A percentile compares a stretch with the other conserved stretches of the same genome.
phyloP scores from a whole-genome alignment of 2,329 filamentous ascomycete genomes.

The Botrytis byssoidea region DNA sequence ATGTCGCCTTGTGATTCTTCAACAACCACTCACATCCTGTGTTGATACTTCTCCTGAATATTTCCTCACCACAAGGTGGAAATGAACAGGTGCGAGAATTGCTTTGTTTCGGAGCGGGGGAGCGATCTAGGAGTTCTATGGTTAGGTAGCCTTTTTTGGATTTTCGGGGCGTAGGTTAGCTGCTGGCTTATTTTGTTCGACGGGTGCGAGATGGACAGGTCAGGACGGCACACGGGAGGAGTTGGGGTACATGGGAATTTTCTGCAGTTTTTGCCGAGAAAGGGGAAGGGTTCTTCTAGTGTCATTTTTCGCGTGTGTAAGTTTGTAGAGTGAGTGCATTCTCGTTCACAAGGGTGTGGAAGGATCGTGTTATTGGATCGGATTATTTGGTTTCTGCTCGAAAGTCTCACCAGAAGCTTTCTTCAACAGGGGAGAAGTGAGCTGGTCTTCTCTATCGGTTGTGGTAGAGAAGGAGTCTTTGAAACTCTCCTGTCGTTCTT shows the following conservation, averaged over 20 bases:
- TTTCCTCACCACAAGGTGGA: too few relatives aligned
- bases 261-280: neutral
- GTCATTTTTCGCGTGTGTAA: neutral
- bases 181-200: neutral
- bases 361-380: neutral
- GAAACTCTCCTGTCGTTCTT: slow-evolving; percentile 9
- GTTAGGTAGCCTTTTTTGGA: neutral
- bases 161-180: neutral
- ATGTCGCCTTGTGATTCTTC: neutral
- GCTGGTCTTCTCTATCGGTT: neutral
- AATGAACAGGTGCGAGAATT: neutral
- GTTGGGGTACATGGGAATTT: neutral
- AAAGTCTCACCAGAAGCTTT: neutral
- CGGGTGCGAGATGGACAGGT: too few relatives aligned
- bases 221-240: too few relatives aligned
- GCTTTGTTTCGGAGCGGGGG: neutral
- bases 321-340: neutral
- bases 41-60: too few relatives aligned
- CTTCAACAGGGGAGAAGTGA: neutral
- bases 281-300: neutral
- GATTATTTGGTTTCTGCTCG: neutral
- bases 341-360: neutral
- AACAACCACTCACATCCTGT: neutral
- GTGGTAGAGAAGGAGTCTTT: neutral
- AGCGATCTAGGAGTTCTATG: neutral